Evolutionary conservation across 768 basidiomycete species (phyloP).

Genomic region (Mycena rosella): DNA sequence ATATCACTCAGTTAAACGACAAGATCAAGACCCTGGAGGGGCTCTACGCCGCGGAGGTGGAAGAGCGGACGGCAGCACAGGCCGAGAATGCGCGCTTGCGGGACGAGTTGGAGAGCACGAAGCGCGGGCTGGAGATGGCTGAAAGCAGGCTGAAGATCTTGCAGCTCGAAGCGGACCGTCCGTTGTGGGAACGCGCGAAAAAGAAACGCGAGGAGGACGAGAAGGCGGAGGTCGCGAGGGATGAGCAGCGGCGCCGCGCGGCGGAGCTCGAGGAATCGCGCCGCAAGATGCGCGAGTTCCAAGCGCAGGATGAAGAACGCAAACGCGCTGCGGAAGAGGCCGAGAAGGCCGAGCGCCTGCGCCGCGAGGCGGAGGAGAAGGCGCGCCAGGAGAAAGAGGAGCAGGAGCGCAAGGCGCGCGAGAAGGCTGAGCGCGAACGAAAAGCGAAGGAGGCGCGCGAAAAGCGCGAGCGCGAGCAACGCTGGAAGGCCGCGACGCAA

Average conservation of each 20-base stretch:
- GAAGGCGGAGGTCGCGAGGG: conserved; percentile 14
- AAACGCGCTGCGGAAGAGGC: conserved; percentile 13
- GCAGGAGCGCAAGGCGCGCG: conserved; percentile 13
- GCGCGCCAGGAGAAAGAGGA: conserved; percentile 20
- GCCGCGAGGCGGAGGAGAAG: conserved; percentile 18
- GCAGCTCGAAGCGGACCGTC: conserved; percentile 29
- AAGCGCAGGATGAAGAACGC: conserved; percentile 18
- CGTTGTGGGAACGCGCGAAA: conserved; percentile 28
- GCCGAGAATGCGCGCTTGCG: conserved; percentile 16
- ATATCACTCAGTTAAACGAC: not conserved
- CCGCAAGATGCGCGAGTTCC: conserved; percentile 24
- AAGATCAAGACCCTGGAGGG: conserved; percentile 1
- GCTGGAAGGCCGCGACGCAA: conserved; percentile 14
- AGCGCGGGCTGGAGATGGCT: conserved; percentile 20
- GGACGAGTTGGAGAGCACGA: conserved; percentile 5
- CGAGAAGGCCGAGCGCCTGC: conserved; percentile 8
- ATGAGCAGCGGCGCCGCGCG: conserved; percentile 15
- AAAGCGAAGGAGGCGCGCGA: conserved; percentile 12
- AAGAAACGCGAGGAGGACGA: conserved; percentile 22
- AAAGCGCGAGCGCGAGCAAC: conserved; percentile 9
- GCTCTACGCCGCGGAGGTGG: conserved; percentile 16
- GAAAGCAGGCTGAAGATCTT: conserved; percentile 30
- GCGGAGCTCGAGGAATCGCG: conserved; percentile 24
- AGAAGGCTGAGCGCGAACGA: conserved; percentile 30
- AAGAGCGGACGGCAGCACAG: not conserved